Evolutionary conservation across 2,329 filamentous ascomycete species (phyloP), one percentile per base, ranked within the genome.

Genomic region (Cryphonectria japonica): DNA sequence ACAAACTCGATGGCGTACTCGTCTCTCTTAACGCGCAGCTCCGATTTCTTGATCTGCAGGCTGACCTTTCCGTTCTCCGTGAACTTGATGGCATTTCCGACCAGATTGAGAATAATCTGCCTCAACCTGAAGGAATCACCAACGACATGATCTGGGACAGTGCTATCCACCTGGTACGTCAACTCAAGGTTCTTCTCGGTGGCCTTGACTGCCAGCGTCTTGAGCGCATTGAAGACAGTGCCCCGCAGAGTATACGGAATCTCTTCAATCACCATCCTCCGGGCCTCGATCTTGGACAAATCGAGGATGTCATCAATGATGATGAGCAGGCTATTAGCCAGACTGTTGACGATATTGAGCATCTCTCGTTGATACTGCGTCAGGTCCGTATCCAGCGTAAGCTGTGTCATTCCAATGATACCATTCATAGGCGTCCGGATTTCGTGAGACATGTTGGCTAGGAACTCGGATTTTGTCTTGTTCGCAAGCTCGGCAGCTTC

Each of bases 361-460:
- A 98, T 98, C 83, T 99, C 96, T 76, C 96, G 91, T 78, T 98
- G 96, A 78, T 97, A 97, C 78, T 95, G 93, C 62, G 95, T 97
- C 71, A 99, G 86, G 79, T 98, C 92, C 54, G 95, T 98, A 79
- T 99, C 96, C 68, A 99, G 87, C 0, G 96, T 98, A 69, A 99
- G 86, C 80, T 98, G 95, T 2, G 95, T 98, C 95, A 98, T 98
- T 78, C 95, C 95, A 76, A 98, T 97, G 79, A 98, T 98, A 76
- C 95, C 95, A 83, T 98, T 97, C 88, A 97, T 97, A 0, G 94
- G 96, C 50, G 96, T 99, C 79, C 95, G 89, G 76, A 98, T 98
- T 82, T 98, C 95, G 87, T 98, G 95, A 62, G 93, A 97, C 95
- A 98, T 98, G 80, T 99, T 99, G 72, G 96, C 96, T 72, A 99